A percentile compares a stretch with the other conserved stretches of the same genome.
Evolutionary conservation across 2,329 filamentous ascomycete genomes (phyloP).

Genomic region (Alternaria hordeiaustralica): DNA sequence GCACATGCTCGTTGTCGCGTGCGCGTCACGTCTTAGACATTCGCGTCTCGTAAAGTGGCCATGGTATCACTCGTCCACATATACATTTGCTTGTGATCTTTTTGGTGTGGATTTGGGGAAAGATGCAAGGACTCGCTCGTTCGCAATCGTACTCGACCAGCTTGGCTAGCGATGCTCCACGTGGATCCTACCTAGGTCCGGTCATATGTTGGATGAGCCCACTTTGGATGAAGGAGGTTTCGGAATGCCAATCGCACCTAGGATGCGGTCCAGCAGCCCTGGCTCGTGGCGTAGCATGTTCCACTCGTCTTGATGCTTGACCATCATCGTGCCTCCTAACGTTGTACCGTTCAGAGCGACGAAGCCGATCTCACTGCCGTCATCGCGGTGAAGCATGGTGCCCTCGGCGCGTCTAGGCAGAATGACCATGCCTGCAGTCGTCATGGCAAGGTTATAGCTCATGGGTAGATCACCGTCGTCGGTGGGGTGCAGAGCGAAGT

Average conservation of each 20-base stretch:
- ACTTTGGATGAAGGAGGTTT: conserved; percentile 5
- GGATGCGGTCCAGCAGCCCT: conserved; percentile 51
- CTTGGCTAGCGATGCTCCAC: background rate
- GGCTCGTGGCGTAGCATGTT: conserved; percentile 53
- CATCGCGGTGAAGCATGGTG: conserved; percentile 48
- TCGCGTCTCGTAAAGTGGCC: background rate
- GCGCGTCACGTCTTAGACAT: conserved; percentile 7
- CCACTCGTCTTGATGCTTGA: conserved; percentile 63
- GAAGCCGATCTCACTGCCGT: conserved; percentile 48
- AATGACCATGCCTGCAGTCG: conserved; percentile 60
- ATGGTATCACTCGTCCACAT: background rate
- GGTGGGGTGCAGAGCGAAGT: conserved; percentile 30
- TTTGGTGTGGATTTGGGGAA: background rate
- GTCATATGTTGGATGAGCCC: conserved; percentile 4
- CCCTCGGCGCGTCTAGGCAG: conserved; percentile 58
- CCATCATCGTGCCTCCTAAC: conserved; percentile 65
- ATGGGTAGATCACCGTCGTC: conserved; percentile 53
- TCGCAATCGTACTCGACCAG: background rate
- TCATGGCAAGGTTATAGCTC: conserved; percentile 67
- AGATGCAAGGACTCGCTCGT: background rate
- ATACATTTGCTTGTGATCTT: background rate
- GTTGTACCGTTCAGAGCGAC: conserved; percentile 64
- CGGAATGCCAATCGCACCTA: conserved; percentile 49
- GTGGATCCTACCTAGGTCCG: background rate
- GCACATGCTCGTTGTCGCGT: conserved; percentile 7